Evolutionary conservation across 225 moss, liverwort and hornwort species (phyloP).

Genomic region (Polytrichum formosum): DNA sequence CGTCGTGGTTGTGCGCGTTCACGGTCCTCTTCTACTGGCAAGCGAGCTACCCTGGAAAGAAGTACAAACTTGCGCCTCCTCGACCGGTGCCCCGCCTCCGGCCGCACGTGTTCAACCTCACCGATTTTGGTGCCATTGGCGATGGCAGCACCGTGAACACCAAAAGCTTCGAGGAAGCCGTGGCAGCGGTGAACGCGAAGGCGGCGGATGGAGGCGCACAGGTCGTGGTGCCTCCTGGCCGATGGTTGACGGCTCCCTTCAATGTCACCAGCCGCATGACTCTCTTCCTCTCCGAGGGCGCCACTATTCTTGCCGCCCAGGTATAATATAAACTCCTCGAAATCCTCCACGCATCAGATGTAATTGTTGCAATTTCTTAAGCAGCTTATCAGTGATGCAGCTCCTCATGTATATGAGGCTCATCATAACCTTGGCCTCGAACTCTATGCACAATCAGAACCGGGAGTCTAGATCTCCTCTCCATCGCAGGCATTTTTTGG

Average conservation of each 20-base stretch:
- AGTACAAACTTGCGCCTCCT: constrained; percentile 5
- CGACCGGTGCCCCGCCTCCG: constrained; percentile 35
- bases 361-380: too few relatives aligned
- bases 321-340: neutral
- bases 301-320: constrained; percentile 35
- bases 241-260: constrained; percentile 63
- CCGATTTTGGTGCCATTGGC: constrained; percentile 61
- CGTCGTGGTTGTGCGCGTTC: constrained; percentile 43
- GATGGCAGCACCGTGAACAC: constrained; percentile 60
- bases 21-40: constrained; percentile 41
- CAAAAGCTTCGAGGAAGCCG: constrained; percentile 41
- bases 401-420: too few relatives aligned
- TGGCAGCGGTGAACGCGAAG: constrained; percentile 27
- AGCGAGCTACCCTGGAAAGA: constrained; percentile 1
- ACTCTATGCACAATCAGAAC: too few relatives aligned
- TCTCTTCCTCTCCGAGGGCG: constrained; percentile 46
- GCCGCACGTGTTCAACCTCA: constrained; percentile 40
- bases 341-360: too few relatives aligned
- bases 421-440: too few relatives aligned
- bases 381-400: too few relatives aligned
- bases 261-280: constrained; percentile 67
- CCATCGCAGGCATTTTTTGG: too few relatives aligned
- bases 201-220: constrained; percentile 45
- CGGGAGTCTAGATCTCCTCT: too few relatives aligned
- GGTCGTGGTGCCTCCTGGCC: constrained; percentile 47